Conservation (phyloP, 345 rosid species). For the Trapa incisa region DNA sequence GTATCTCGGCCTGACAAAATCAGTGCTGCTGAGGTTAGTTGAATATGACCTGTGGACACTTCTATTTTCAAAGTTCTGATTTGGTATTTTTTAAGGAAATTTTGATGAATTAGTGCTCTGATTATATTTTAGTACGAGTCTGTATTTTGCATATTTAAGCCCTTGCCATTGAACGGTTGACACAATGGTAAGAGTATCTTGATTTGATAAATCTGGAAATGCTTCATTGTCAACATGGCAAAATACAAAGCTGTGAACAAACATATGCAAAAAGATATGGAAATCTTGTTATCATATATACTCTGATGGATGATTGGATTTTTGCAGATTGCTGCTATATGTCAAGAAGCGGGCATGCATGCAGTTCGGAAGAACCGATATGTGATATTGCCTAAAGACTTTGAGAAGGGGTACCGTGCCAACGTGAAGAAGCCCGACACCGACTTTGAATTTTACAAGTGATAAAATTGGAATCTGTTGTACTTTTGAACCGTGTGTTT, state of each 20-base stretch:
- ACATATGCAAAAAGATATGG: background rate
- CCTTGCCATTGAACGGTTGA: background rate
- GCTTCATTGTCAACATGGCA: background rate
- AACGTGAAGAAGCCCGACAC: constrained; percentile 99
- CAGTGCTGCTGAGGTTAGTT: constrained; percentile 97
- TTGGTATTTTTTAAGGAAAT: background rate
- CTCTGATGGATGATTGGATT: background rate
- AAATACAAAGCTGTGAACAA: background rate
- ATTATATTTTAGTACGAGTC: background rate
- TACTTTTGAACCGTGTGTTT: background rate
- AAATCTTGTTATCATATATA: background rate
- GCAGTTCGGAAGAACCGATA: constrained; percentile 97
- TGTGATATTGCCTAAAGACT: constrained; percentile 90
- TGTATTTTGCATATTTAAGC: background rate
- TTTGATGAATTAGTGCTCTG: background rate
- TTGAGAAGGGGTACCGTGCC: constrained; percentile 91
- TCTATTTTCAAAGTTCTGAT: background rate
- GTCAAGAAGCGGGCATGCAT: constrained; percentile 99
- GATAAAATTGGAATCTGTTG: constrained; percentile 4
- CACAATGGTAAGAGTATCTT: background rate
- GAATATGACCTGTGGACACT: background rate
- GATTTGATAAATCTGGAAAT: background rate
- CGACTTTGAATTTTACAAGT: constrained; percentile 92
- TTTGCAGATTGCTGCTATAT: constrained; percentile 81
- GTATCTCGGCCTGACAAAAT: constrained; percentile 98